phyloP scores from a whole-genome alignment of 345 rosid genomes.

The Murraya koenigii region DNA sequence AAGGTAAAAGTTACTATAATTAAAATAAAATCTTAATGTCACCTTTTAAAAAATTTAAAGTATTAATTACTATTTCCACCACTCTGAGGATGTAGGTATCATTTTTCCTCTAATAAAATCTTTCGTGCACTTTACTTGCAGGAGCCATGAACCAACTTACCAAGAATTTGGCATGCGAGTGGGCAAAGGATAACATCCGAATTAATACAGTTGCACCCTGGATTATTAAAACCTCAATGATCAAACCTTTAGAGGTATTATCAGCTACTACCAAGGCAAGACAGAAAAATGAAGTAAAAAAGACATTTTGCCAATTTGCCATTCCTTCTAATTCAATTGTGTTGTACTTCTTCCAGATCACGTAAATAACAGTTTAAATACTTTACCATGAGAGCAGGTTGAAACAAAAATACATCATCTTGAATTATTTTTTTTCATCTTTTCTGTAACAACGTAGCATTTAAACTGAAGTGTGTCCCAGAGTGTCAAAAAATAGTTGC shows the following conservation, averaged over 20 bases:
- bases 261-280: background rate
- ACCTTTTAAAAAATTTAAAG: too few species aligned
- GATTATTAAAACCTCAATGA: constrained; percentile 31
- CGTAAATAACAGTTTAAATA: too few species aligned
- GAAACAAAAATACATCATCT: too few species aligned
- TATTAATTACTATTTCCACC: too few species aligned
- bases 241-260: background rate
- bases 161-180: constrained; percentile 49
- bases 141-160: constrained; percentile 48
- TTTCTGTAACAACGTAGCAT: too few species aligned
- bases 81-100: too few species aligned
- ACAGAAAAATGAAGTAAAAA: too few species aligned
- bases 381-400: too few species aligned
- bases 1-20: too few species aligned
- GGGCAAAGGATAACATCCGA: constrained; percentile 51
- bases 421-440: too few species aligned
- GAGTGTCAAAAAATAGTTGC: background rate
- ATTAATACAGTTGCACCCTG: constrained; percentile 41
- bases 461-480: background rate
- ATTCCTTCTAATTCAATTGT: background rate
- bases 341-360: background rate
- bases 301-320: background rate
- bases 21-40: too few species aligned
- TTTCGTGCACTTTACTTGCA: constrained; percentile 6
- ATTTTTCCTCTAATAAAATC: too few species aligned